These are phyloP conservation scores for Colletotrichum chlorophyti DNA, from an alignment of 2,329 filamentous ascomycete species.

Conservation along the genomic window DNA sequence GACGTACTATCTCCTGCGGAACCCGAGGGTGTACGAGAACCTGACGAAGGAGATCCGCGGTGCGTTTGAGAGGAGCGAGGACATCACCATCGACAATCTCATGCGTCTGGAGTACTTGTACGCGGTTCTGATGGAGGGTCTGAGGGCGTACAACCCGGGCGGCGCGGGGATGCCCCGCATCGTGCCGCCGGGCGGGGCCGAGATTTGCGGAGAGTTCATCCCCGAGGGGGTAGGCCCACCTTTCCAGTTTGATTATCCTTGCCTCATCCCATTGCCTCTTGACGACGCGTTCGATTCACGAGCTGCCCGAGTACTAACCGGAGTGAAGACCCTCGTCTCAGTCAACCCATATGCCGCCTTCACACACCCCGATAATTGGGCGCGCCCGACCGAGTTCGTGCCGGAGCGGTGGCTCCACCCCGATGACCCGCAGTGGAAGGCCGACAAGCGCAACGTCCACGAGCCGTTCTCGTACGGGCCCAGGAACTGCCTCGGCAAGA, in stretches of 20 bases:
- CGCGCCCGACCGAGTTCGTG: constrained; percentile 48
- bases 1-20: constrained; percentile 45
- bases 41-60: constrained; percentile 47
- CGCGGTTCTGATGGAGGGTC: constrained; percentile 48
- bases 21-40: constrained; percentile 37
- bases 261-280: no score
- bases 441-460: constrained; percentile 50
- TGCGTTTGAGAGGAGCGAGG: constrained; percentile 40
- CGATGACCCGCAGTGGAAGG: constrained; percentile 18
- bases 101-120: constrained; percentile 43
- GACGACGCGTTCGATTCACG: background rate
- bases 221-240: constrained; percentile 43
- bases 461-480: constrained; percentile 57
- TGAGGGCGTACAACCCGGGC: constrained; percentile 42
- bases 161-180: constrained; percentile 33
- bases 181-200: constrained; percentile 40
- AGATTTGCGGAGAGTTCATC: constrained; percentile 38
- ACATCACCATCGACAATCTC: constrained; percentile 45
- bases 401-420: constrained; percentile 52
- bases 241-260: background rate
- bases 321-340: constrained; percentile 11
- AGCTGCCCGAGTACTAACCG: background rate
- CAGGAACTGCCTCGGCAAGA: constrained; percentile 56
- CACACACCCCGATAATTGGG: constrained; percentile 44
- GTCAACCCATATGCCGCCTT: constrained; percentile 20